phyloP scores from a whole-genome alignment of 1,284 basidiomycete genomes.

The Boletus sp. region DNA sequence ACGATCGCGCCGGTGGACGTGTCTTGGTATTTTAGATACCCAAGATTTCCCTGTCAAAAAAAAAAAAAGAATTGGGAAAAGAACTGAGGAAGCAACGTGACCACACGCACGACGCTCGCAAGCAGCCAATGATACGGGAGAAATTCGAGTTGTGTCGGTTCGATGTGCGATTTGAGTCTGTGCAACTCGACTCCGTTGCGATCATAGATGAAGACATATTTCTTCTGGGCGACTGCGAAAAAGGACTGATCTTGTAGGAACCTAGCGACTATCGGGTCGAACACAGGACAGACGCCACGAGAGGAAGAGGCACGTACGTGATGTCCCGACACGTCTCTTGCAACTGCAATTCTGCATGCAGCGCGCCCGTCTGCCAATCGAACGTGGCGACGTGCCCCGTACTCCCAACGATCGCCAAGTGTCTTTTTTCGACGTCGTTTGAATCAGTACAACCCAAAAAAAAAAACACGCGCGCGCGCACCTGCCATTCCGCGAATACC shows the following conservation, averaged over 20 bases:
- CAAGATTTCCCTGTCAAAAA: conserved; percentile 68
- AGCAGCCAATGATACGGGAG: conserved; percentile 96
- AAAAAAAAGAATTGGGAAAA: not conserved
- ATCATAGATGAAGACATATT: conserved; percentile 97
- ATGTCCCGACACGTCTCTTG: conserved; percentile 89
- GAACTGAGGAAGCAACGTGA: no score
- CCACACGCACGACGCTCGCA: conserved; percentile 75
- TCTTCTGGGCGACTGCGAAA: conserved; percentile 95
- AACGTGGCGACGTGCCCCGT: conserved; percentile 92
- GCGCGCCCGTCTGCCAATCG: conserved; percentile 87
- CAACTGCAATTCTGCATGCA: conserved; percentile 87
- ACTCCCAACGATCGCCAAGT: conserved; percentile 79
- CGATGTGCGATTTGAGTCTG: conserved; percentile 78
- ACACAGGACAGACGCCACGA: not conserved
- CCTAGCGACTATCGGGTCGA: conserved; percentile 34
- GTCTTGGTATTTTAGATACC: conserved; percentile 96
- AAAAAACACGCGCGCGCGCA: no score
- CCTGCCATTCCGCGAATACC: conserved; percentile 92
- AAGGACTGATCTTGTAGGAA: conserved; percentile 92
- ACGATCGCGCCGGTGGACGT: conserved; percentile 90
- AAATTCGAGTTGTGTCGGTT: conserved; percentile 89
- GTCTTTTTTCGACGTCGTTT: conserved; percentile 41
- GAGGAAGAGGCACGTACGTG: conserved; percentile 53
- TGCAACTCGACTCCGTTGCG: conserved; percentile 92
- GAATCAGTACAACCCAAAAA: no score